Evolutionary conservation across 495 filamentous ascomycete species (phyloP), one percentile per base, ranked within the genome.

Genomic region (Aspergillus taichungensis): DNA sequence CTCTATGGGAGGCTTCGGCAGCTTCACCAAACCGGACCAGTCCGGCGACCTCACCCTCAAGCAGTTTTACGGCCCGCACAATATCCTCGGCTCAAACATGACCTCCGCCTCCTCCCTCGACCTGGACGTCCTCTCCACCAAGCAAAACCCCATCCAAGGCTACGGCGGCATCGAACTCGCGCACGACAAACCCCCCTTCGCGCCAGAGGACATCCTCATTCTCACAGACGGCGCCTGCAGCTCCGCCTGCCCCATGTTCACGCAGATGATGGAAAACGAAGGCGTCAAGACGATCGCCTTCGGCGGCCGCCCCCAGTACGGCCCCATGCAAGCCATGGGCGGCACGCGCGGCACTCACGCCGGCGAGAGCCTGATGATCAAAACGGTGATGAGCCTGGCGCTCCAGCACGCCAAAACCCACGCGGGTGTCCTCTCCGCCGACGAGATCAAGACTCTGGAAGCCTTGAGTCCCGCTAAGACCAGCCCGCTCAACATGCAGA

Each of bases 281-380:
- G 75, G 58, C 27, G 72, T 83, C 6, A 75, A 73, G 49, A 75
- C 69, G n/a, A 66, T 83, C 36, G 72, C 67, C 1, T 57, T 82
- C 29, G 80, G 81, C 24, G 81, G 80, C 9, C 70, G 80, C 8
- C 74, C 77, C 10, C 59, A 68, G 43, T 46, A 56, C 2, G 65
- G 63, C n/a, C 67, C 71, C 6, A 84, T 84, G 59, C 77, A 82
- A 55, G 74, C 71, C 12, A 64, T 80, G 6, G 79, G 78, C n/a
- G 73, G 73, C 9, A 24, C 18, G 18, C 18, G 18, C 18, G 18
- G 18, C 18, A 24, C 18, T 4, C 18, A 24, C 2, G 18, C 18
- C 18, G 18, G 2, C 18, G 4, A 2, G 4, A 1, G 4, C 18
- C 18, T 4, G 2, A 24, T 24, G 18, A 24, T 24, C 18, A 1